phyloP scores from a whole-genome alignment of 495 filamentous ascomycete species.

The Hypoxylon perforatum region DNA sequence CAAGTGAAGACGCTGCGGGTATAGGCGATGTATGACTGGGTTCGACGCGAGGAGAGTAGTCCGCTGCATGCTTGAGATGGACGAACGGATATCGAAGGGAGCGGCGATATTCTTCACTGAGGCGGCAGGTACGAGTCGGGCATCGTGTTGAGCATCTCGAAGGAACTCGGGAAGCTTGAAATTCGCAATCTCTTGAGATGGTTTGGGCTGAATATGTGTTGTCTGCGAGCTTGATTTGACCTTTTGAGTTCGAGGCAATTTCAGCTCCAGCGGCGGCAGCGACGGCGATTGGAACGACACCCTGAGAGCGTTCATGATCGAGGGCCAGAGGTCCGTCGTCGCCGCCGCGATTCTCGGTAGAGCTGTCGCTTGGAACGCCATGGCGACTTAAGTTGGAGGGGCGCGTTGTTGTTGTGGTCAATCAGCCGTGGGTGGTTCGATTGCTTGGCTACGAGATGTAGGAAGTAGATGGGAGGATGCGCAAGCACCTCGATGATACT shows the following conservation, averaged over 20 bases:
- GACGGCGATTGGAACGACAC: conserved; percentile 53
- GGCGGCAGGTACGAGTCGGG: conserved; percentile 18
- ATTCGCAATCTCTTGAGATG: conserved; percentile 17
- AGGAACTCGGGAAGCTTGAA: conserved; percentile 56
- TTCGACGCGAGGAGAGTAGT: conserved; percentile 41
- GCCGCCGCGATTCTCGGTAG: conserved; percentile 60
- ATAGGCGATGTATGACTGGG: conserved; percentile 37
- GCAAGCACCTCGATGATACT: conserved; percentile 15
- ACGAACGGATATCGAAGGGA: conserved; percentile 48
- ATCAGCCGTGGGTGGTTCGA: conserved; percentile 4
- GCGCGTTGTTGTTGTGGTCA: conserved; percentile 14
- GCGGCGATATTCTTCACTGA: conserved; percentile 35
- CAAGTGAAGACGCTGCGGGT: conserved; percentile 24
- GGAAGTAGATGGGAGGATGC: conserved; percentile 6
- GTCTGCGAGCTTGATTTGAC: conserved; percentile 23
- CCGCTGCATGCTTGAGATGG: conserved; percentile 44
- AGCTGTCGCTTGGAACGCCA: conserved; percentile 46
- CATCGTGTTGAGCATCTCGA: conserved; percentile 42
- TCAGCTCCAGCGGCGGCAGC: conserved; percentile 20
- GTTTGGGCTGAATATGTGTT: conserved; percentile 16
- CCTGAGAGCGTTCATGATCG: conserved; percentile 60
- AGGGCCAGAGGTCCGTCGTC: conserved; percentile 66
- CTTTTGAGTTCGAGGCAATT: conserved; percentile 15
- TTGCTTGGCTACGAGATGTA: conserved; percentile 1
- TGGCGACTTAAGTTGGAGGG: conserved; percentile 29